Percentiles rank a stretch among this genome's conserved stretches.
Conservation (phyloP, 2,329 filamentous ascomycete genomes). For the Teratosphaeria nubilosa region DNA sequence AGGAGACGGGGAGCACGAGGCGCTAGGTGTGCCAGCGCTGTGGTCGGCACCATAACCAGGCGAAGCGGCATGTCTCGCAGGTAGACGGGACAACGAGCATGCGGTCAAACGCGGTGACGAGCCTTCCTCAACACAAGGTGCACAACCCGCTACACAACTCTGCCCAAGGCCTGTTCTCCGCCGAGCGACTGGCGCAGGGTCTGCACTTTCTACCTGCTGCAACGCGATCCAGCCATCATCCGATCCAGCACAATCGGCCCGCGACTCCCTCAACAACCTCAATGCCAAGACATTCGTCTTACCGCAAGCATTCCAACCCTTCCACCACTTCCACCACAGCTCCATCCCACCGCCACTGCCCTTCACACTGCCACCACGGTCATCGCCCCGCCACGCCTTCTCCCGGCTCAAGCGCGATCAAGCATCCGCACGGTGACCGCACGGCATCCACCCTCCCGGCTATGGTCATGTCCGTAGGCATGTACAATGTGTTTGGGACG, state of each 20-base stretch:
- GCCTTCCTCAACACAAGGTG: neutral
- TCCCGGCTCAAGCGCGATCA: neutral
- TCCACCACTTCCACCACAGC: neutral
- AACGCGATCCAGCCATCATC: neutral
- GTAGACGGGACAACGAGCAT: neutral
- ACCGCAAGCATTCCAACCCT: neutral
- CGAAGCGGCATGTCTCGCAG: neutral
- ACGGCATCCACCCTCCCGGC: neutral
- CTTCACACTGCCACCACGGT: neutral
- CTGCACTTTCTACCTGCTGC: neutral
- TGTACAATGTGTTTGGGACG: neutral
- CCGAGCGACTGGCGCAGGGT: neutral
- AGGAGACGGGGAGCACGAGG: conserved; percentile 3
- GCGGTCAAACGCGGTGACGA: neutral
- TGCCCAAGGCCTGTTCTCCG: neutral
- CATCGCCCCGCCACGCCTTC: neutral
- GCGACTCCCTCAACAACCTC: neutral
- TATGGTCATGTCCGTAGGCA: neutral
- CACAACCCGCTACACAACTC: neutral
- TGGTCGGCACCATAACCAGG: neutral
- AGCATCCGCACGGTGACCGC: neutral
- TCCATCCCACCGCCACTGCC: neutral
- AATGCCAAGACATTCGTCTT: neutral
- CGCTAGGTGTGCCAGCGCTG: neutral
- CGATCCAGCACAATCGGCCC: neutral